Conservation (phyloP, 169 alveolate species). For the Toxoplasma gondii region DNA sequence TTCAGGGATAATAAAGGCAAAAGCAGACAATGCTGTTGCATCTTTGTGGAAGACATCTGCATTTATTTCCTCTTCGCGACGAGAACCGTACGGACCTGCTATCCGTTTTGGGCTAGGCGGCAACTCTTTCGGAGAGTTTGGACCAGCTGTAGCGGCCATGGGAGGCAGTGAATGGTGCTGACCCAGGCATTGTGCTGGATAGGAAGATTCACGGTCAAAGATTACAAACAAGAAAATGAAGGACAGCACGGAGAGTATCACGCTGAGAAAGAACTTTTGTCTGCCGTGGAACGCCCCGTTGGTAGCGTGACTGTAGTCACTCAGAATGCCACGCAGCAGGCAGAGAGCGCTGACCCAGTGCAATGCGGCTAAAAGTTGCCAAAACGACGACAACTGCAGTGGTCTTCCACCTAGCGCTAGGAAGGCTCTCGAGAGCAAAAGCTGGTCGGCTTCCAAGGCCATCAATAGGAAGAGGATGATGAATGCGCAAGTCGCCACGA, state of each 20-base stretch:
- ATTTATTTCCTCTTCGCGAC: not conserved
- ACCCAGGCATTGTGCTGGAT: not conserved
- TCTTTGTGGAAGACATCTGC: not conserved
- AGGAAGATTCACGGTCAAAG: not conserved
- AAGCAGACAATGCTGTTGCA: not conserved
- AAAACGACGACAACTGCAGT: not conserved
- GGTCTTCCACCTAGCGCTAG: not conserved
- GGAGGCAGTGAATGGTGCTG: not conserved
- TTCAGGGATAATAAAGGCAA: not conserved
- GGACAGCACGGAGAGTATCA: not conserved
- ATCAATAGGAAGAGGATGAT: not conserved
- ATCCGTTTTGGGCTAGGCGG: not conserved
- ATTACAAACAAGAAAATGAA: not conserved
- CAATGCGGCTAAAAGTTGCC: not conserved
- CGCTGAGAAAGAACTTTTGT: not conserved
- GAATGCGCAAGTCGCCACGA: not conserved
- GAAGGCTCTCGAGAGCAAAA: not conserved
- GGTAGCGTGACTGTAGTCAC: not conserved
- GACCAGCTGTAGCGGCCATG: not conserved
- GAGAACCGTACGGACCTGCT: not conserved
- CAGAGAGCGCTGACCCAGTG: slow-evolving; percentile 19
- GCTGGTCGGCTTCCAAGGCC: not conserved
- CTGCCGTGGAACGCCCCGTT: slow-evolving; percentile 8
- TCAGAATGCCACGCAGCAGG: slow-evolving; percentile 12
- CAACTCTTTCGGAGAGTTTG: not conserved